Evolutionary conservation across 371 early-diverging fungal species (phyloP).

Genomic region (Actinomortierella wolfii): DNA sequence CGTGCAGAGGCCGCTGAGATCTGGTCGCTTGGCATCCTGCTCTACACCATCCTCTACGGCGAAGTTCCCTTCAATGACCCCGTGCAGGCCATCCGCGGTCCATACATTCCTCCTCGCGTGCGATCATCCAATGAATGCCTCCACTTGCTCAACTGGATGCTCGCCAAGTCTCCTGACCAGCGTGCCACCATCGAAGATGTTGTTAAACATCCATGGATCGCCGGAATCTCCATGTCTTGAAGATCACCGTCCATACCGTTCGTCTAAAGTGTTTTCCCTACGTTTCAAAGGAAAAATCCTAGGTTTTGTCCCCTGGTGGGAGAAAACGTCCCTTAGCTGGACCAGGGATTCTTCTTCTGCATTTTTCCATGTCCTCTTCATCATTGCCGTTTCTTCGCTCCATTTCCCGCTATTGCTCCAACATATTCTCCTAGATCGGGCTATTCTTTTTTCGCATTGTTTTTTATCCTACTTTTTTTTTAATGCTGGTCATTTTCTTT

Average conservation of each 20-base stretch:
- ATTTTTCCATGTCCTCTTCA: no score
- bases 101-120: slow-evolving; percentile 51
- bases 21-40: slow-evolving; percentile 79
- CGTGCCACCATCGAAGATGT: slow-evolving; percentile 69
- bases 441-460: no score
- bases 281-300: no score
- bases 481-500: no score
- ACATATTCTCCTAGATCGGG: no score
- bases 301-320: no score
- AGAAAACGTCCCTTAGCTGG: no score
- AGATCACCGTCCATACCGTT: neutral
- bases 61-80: slow-evolving; percentile 73
- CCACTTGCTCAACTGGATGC: slow-evolving; percentile 68
- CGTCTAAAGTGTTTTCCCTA: no score
- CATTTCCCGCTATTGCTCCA: no score
- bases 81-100: slow-evolving; percentile 53
- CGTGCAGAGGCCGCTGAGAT: slow-evolving; percentile 80
- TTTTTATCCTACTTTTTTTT: no score
- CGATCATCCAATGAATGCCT: slow-evolving; percentile 55
- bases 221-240: slow-evolving; percentile 16
- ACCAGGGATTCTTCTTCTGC: no score
- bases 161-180: slow-evolving; percentile 57
- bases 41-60: slow-evolving; percentile 78
- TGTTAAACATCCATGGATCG: slow-evolving; percentile 66
- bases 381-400: no score